Conservation (phyloP, 163 green algal species). For the Prototheca wickerhamii region DNA sequence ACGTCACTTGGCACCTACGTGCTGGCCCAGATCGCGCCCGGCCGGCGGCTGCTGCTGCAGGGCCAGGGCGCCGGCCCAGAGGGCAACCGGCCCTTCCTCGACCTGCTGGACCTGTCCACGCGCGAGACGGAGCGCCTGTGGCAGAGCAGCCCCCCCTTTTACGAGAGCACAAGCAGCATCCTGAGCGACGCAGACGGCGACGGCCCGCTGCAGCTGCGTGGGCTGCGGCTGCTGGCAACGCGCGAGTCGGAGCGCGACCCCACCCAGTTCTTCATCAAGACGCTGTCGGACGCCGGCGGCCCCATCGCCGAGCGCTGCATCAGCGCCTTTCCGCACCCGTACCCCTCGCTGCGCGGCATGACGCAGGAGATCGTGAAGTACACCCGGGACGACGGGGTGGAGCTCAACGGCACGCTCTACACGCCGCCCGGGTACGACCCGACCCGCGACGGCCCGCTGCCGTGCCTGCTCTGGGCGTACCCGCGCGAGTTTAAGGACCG, state of each 20-base stretch:
- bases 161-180: conserved; percentile 70
- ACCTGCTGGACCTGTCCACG: conserved; percentile 78
- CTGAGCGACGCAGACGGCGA: conserved; percentile 64
- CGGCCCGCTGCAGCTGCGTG: conserved; percentile 24
- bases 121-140: conserved; percentile 63
- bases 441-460: conserved; percentile 70
- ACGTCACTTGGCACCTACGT: conserved; percentile 69
- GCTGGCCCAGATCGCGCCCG: conserved; percentile 55
- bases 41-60: conserved; percentile 43
- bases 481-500: conserved; percentile 94
- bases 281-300: conserved; percentile 13
- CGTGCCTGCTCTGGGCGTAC: conserved; percentile 84
- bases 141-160: conserved; percentile 66
- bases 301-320: conserved; percentile 45
- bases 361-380: conserved; percentile 83
- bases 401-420: conserved; percentile 94
- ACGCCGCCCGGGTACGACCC: conserved; percentile 72
- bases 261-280: conserved; percentile 73
- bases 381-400: conserved; percentile 83
- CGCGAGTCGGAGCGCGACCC: conserved; percentile 68
- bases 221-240: conserved; percentile 55
- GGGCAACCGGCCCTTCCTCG: conserved; percentile 88
- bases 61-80: conserved; percentile 62
- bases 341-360: conserved; percentile 60
- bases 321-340: conserved; percentile 90